Percentiles rank a stretch among this genome's conserved stretches.
These are phyloP conservation scores for Pseudogymnoascus sp. DNA, from an alignment of 2,329 filamentous ascomycete genomes.

Conservation along the genomic window DNA sequence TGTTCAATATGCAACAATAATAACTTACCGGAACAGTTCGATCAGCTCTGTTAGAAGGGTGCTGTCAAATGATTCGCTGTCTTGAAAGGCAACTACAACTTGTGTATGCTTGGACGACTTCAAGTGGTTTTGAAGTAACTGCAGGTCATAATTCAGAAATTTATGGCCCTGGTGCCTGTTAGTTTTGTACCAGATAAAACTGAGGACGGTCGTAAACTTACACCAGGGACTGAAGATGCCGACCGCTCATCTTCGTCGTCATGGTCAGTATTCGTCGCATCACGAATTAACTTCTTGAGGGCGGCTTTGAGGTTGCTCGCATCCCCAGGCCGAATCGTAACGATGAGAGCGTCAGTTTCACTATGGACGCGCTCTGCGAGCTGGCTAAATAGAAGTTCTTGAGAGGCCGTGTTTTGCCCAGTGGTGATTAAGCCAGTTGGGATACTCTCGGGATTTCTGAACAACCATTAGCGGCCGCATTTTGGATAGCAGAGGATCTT, in stretches of 20 bases:
- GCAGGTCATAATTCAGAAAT: conserved; percentile 72
- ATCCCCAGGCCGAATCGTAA: conserved; percentile 62
- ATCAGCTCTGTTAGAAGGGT: conserved; percentile 65
- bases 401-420: conserved; percentile 70
- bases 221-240: conserved; percentile 40
- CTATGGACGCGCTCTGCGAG: conserved; percentile 50
- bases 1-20: neutral
- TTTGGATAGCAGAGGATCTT: conserved; percentile 1
- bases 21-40: conserved; percentile 55
- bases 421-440: conserved; percentile 68
- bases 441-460: conserved; percentile 35
- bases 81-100: conserved; percentile 68
- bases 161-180: conserved; percentile 45
- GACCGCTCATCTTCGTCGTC: conserved; percentile 47
- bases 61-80: conserved; percentile 75
- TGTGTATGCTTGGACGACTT: conserved; percentile 46
- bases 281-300: conserved; percentile 66
- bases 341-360: conserved; percentile 47
- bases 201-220: conserved; percentile 28
- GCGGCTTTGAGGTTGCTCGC: conserved; percentile 66
- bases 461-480: neutral
- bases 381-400: conserved; percentile 66
- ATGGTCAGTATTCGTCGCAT: conserved; percentile 48
- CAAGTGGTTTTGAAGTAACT: conserved; percentile 57
- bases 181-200: conserved; percentile 9